Evolutionary conservation across 2,329 filamentous ascomycete species (phyloP).

Genomic region (Alternaria consortialis): DNA sequence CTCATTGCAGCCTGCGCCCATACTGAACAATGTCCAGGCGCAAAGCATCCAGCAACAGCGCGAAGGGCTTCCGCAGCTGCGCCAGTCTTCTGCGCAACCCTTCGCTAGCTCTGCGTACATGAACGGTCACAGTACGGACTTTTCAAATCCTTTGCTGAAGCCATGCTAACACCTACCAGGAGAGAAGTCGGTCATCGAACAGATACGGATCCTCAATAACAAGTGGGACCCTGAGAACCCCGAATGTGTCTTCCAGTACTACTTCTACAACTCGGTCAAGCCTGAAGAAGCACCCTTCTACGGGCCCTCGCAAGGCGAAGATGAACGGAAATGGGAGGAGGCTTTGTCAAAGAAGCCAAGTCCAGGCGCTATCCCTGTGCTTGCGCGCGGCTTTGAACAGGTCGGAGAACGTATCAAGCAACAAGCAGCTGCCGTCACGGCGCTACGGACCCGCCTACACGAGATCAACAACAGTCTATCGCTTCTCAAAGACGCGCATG

Average conservation of each 20-base stretch:
- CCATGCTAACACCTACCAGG: conserved; percentile 52
- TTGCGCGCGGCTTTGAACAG: conserved; percentile 76
- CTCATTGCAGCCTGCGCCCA: conserved; percentile 42
- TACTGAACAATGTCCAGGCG: conserved; percentile 37
- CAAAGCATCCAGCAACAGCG: conserved; percentile 51
- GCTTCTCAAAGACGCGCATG: conserved; percentile 77
- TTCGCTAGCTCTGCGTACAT: conserved; percentile 36
- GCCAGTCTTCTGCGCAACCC: conserved; percentile 40
- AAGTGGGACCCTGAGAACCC: conserved; percentile 78
- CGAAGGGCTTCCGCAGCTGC: conserved; percentile 47
- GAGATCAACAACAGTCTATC: conserved; percentile 80
- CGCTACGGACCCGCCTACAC: conserved; percentile 77
- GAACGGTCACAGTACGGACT: conserved; percentile 40
- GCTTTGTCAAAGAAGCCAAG: conserved; percentile 82
- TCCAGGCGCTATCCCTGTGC: conserved; percentile 77
- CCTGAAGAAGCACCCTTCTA: conserved; percentile 79
- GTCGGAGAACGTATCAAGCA: conserved; percentile 76
- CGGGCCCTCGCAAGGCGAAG: conserved; percentile 73
- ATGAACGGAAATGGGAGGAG: conserved; percentile 83
- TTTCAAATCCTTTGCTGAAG: neutral
- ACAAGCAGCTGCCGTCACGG: conserved; percentile 73
- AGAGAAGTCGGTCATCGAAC: conserved; percentile 78
- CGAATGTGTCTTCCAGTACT: conserved; percentile 79
- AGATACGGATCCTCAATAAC: conserved; percentile 73
- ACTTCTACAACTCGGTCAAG: conserved; percentile 88